These are phyloP conservation scores for Rhododendron williamsianum DNA, from an alignment of 148 eudicot genomes.

Conservation along the genomic window DNA sequence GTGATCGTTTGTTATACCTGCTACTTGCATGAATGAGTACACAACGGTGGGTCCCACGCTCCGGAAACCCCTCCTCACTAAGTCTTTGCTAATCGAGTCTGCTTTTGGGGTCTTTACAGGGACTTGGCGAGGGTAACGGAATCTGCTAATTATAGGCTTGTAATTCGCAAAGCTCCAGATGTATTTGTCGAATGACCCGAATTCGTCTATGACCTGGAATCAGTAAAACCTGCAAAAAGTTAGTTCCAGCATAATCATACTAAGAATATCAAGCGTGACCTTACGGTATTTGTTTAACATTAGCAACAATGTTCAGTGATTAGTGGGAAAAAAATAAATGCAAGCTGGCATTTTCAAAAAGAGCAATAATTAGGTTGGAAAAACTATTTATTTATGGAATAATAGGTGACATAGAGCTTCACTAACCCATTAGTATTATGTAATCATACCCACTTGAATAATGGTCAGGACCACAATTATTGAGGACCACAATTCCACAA, in stretches of 20 bases:
- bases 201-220: slow-evolving; percentile 45
- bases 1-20: slow-evolving; percentile 61
- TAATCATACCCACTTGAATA: neutral
- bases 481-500: slow-evolving; percentile 11
- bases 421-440: neutral
- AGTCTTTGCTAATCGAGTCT: slow-evolving; percentile 50
- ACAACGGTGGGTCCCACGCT: slow-evolving; percentile 49
- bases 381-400: slow-evolving; percentile 1
- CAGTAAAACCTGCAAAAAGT: slow-evolving; percentile 20
- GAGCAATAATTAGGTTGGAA: slow-evolving; percentile 7
- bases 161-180: slow-evolving; percentile 56
- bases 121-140: slow-evolving; percentile 38
- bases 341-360: slow-evolving; percentile 9
- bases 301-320: neutral
- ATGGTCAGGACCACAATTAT: slow-evolving; percentile 9
- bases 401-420: neutral
- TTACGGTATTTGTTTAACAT: neutral
- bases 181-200: slow-evolving; percentile 49
- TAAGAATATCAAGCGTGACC: neutral
- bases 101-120: slow-evolving; percentile 55
- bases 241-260: slow-evolving; percentile 13
- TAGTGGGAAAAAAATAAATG: neutral
- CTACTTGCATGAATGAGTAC: slow-evolving; percentile 59
- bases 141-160: slow-evolving; percentile 34
- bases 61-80: slow-evolving; percentile 51